Evolutionary conservation across 2,329 filamentous ascomycete genomes (phyloP), one percentile per base, ranked within the genome.

Genomic region (Alternaria novae-zelandiae): DNA sequence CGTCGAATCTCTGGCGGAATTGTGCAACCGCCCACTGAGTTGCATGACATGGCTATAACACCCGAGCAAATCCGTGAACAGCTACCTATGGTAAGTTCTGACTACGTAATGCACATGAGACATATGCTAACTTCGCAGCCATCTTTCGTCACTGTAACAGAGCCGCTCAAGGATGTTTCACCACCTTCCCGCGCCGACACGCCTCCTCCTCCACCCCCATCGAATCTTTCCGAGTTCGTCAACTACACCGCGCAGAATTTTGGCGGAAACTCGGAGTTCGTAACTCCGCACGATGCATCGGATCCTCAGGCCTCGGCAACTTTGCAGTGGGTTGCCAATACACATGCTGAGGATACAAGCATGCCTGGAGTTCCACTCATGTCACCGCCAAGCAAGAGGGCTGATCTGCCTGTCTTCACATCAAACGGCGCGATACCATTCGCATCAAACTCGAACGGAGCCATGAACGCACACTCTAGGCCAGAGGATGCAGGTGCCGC

Each of bases 331-430:
- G 46, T 78, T 21, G 66, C 79, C 62, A 67, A 80, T 70, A 64
- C 69, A 13, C 62, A 70, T n/a, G 59, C 66, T 9, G 56, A 59
- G 17, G 55, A 64, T 45, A 41, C 54, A 23, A 59, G 61, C 9
- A 54, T 64, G 41, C 55, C 25, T n/a, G 57, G 26, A 21, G 46
- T 65, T 15, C 68, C 55, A n/a, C 69, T 69, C 45, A 63, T 73
- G 67, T 75, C 78, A 44, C 72, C 76, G 2, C 63, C 76, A 12
- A 72, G 74, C 51, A 81, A 79, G 46, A 82, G 78, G 62, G 74
- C 81, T 17, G 81, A 82, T 21, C 74, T 87, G 26, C 85, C 86
- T 3, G 77, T 84, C 1, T 86, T 87, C 62, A 83, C 82, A 17
- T 79, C 85, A 2, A 74, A 71, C 32, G 70, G 78, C 9, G 57